Percentiles rank a stretch among this genome's conserved stretches.
Evolutionary conservation across 306 rosid species (phyloP).

Genomic region (Alnus rubra): DNA sequence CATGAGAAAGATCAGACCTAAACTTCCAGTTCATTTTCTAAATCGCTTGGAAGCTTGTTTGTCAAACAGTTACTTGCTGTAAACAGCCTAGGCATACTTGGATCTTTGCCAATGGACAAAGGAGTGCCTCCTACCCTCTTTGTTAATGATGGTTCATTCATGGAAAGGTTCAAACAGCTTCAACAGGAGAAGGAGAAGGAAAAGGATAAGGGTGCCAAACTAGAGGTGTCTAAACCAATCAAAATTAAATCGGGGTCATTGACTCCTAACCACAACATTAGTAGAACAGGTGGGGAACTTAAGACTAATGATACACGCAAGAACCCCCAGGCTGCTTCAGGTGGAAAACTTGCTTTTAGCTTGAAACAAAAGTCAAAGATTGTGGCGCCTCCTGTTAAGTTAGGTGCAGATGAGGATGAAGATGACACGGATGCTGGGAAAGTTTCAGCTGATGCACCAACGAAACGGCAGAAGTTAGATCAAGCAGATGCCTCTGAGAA

Average conservation of each 20-base stretch:
- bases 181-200: conserved; percentile 76
- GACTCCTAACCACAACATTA: conserved; percentile 45
- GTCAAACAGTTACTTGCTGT: conserved; percentile 67
- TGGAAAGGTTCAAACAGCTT: conserved; percentile 96
- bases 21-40: conserved; percentile 37
- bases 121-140: conserved; percentile 80
- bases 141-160: conserved; percentile 95
- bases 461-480: conserved; percentile 74
- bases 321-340: conserved; percentile 47
- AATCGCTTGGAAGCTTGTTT: conserved; percentile 55
- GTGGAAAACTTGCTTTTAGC: conserved; percentile 95
- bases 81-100: conserved; percentile 52
- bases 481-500: conserved; percentile 49
- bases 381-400: conserved; percentile 76
- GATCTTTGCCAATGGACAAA: conserved; percentile 73
- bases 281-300: conserved; percentile 37
- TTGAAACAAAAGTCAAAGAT: conserved; percentile 92
- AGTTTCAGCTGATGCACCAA: conserved; percentile 55
- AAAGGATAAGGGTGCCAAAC: conserved; percentile 43
- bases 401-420: conserved; percentile 86
- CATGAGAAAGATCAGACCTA: conserved; percentile 9
- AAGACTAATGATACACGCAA: conserved; percentile 61
- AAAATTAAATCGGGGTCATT: conserved; percentile 59
- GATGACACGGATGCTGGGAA: conserved; percentile 64
- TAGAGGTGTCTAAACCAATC: conserved; percentile 56